These are phyloP conservation scores for Penicillium parvum DNA, from an alignment of 495 filamentous ascomycete genomes.

Conservation along the genomic window DNA sequence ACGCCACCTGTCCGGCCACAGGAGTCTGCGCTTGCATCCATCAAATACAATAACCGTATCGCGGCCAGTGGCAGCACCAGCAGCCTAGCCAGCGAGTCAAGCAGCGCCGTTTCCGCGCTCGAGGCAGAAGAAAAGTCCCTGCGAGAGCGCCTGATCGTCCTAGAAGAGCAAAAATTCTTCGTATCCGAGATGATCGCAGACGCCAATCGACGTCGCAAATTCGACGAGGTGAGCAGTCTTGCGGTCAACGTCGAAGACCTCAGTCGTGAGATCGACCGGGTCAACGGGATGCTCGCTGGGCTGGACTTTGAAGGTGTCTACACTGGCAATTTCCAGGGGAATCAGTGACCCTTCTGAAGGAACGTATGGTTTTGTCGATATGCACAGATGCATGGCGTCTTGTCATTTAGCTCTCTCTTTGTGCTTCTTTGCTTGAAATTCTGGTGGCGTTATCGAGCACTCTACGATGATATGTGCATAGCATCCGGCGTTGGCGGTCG, in stretches of 20 bases:
- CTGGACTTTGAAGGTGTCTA: constrained; percentile 52
- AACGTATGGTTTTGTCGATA: neutral
- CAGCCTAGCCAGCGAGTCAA: constrained; percentile 59
- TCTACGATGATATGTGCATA: constrained; percentile 23
- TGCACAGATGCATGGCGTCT: constrained; percentile 14
- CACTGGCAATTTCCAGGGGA: constrained; percentile 26
- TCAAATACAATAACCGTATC: constrained; percentile 49
- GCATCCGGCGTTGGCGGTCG: constrained; percentile 24
- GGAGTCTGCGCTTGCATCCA: constrained; percentile 51
- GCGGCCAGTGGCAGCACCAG: constrained; percentile 49
- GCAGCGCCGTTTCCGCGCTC: constrained; percentile 62
- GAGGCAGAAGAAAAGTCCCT: constrained; percentile 86
- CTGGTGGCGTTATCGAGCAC: constrained; percentile 14
- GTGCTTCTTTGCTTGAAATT: neutral
- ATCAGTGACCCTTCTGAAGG: constrained; percentile 9
- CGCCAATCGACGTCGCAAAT: constrained; percentile 74
- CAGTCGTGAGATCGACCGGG: constrained; percentile 71
- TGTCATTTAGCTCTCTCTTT: constrained; percentile 4
- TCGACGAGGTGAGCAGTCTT: constrained; percentile 83
- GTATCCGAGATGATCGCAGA: constrained; percentile 83
- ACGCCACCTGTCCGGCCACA: constrained; percentile 34
- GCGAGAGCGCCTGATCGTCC: constrained; percentile 76
- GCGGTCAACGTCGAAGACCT: constrained; percentile 81
- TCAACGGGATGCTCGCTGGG: constrained; percentile 48
- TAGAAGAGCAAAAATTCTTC: constrained; percentile 93